Base-by-base conservation (phyloP, 2,329 filamentous ascomycete species). In the Fusarium sp. region DNA sequence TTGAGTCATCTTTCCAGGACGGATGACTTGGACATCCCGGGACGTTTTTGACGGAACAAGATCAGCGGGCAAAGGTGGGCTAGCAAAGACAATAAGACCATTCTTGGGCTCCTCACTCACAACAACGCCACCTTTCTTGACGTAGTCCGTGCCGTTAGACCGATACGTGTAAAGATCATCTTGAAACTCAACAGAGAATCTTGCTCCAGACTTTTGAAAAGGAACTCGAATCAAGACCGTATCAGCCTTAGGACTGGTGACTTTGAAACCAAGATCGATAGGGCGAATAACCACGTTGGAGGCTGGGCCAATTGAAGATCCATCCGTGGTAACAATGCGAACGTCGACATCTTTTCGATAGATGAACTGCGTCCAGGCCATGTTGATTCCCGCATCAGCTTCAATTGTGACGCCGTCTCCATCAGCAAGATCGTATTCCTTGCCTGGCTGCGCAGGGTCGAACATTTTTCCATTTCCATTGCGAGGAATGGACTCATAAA, bases 171-270 rank as follows among this genome's bases (percentile, higher is more conserved):
- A 43, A 11, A 28, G 11, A 7, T 29, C 35, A 12, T 43, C 4
- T 5, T n/a, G 28, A 7, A 52, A 52, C 35, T 52, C 48, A n/a
- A 52, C 35, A 6, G 48, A 52, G 16, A 52, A 52, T 23, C 48
- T 52, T 0, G 35, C 12, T 9, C 48, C 35, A 2, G 35, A 52
- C 0, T 29, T 28, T 3, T 23, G 15, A 8, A 6, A 43, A 11
- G 35, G 48, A 0, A 43, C 35, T 1, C 48, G 24, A 18, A 52
- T 29, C 20, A 52, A 8, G 5, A 52, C 11, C 1, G 20, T n/a
- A 1, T 52, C 2, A 23, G 39, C 1, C 8, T 29, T 15, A 5
- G 8, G 16, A 2, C 11, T 29, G 1, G 18, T 4, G 0, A 29
- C 24, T n/a, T 0, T 7, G 12, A 52, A 42, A 0, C 4, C 35